These are phyloP conservation scores for Globisporangium sylvaticum DNA, from an alignment of 352 stramenopile genomes.

Conservation along the genomic window DNA sequence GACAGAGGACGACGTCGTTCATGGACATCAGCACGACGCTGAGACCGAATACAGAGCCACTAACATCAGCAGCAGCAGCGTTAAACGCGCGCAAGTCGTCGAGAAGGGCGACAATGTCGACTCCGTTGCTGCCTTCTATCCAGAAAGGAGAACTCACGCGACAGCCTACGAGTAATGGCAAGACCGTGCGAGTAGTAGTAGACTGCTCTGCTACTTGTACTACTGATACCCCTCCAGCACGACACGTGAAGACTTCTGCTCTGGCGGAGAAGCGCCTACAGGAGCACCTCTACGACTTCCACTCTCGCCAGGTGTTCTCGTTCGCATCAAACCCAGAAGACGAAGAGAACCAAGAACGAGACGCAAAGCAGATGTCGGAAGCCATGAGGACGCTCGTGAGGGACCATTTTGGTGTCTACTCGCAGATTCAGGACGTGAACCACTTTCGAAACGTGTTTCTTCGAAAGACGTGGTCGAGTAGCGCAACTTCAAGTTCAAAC, in stretches of 20 bases:
- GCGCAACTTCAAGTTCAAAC: background rate
- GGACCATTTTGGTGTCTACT: constrained; percentile 54
- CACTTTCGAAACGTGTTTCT: constrained; percentile 66
- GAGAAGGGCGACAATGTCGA: constrained; percentile 9
- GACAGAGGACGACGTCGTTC: background rate
- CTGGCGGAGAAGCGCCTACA: constrained; percentile 35
- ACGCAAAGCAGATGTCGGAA: constrained; percentile 28
- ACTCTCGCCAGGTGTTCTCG: constrained; percentile 57
- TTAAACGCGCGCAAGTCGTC: background rate
- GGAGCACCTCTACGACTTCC: constrained; percentile 55
- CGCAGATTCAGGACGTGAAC: constrained; percentile 55
- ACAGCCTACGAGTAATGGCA: background rate
- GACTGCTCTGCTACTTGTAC: background rate
- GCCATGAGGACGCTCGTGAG: constrained; percentile 41
- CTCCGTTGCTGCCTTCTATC: background rate
- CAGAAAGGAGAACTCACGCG: background rate
- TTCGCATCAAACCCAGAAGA: constrained; percentile 20
- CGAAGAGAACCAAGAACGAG: background rate
- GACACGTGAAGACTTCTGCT: constrained; percentile 1
- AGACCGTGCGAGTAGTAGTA: background rate
- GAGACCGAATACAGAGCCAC: background rate
- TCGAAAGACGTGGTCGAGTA: constrained; percentile 7
- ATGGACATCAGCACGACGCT: background rate
- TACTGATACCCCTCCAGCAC: background rate
- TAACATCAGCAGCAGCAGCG: background rate